Evolutionary conservation across 768 basidiomycete species (phyloP).

Genomic region (Boletus reticulatus): DNA sequence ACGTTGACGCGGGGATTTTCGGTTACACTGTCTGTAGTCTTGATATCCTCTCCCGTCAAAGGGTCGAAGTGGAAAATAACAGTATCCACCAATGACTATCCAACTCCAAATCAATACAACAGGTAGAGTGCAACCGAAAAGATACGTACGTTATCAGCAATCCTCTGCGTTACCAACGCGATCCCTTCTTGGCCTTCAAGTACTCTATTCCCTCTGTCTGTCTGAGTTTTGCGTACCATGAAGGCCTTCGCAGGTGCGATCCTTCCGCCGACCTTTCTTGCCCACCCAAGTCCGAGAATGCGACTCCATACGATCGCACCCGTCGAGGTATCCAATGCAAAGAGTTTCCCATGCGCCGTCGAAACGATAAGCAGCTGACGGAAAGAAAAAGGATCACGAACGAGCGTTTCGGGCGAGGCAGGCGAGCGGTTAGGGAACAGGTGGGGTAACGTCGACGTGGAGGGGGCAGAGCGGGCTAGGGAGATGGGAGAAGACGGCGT

Average conservation of each 20-base stretch:
- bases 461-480: not conserved
- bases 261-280: constrained; percentile 51
- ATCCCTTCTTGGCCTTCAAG: constrained; percentile 43
- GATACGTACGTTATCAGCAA: constrained; percentile 56
- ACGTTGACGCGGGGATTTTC: not conserved
- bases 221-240: constrained; percentile 33
- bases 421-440: constrained; percentile 23
- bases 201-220: constrained; percentile 24
- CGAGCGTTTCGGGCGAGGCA: constrained; percentile 37
- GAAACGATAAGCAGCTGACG: constrained; percentile 77
- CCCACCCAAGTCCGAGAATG: constrained; percentile 72
- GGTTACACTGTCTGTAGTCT: constrained; percentile 15
- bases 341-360: constrained; percentile 71
- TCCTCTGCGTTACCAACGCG: constrained; percentile 59
- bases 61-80: constrained; percentile 77
- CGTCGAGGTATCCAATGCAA: constrained; percentile 76
- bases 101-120: constrained; percentile 5
- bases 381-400: constrained; percentile 83
- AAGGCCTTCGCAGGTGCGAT: constrained; percentile 63
- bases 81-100: constrained; percentile 61
- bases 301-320: constrained; percentile 81
- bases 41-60: constrained; percentile 67
- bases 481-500: constrained; percentile 40
- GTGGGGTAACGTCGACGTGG: constrained; percentile 18
- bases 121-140: not conserved